A percentile compares a stretch with the other conserved stretches of the same genome.
Conservation (phyloP, 2,329 filamentous ascomycete species). For the Huntiella decipiens region DNA sequence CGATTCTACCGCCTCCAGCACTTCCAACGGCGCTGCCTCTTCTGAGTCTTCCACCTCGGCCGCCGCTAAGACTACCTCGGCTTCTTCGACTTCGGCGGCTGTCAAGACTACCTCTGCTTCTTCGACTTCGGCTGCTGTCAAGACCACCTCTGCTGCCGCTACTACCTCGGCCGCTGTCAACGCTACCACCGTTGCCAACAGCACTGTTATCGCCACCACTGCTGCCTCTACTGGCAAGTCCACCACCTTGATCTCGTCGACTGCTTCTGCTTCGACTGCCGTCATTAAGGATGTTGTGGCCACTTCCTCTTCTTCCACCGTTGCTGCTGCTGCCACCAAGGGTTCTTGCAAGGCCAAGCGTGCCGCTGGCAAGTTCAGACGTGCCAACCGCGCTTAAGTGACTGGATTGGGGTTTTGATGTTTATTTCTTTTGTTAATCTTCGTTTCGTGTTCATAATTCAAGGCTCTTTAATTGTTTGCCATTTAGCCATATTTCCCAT, state of each 20-base stretch:
- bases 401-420: background rate
- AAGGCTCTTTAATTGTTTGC: background rate
- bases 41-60: background rate
- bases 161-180: background rate
- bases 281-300: background rate
- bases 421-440: background rate
- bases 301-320: background rate
- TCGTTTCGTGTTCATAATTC: too few relatives aligned
- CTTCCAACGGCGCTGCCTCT: background rate
- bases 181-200: background rate
- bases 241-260: background rate
- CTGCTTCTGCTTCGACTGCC: background rate
- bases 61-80: background rate
- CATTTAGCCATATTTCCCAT: background rate
- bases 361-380: background rate
- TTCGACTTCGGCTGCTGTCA: background rate
- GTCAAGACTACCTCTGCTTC: background rate
- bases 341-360: slow-evolving; percentile 5
- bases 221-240: background rate
- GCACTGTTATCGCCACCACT: background rate
- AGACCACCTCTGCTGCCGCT: background rate
- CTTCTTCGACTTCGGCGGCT: background rate
- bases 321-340: slow-evolving; percentile 3
- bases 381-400: background rate
- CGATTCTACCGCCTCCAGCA: background rate